Base-by-base conservation (phyloP, 805 yeast genomes). In the Wickerhamomyces bisporus region DNA sequence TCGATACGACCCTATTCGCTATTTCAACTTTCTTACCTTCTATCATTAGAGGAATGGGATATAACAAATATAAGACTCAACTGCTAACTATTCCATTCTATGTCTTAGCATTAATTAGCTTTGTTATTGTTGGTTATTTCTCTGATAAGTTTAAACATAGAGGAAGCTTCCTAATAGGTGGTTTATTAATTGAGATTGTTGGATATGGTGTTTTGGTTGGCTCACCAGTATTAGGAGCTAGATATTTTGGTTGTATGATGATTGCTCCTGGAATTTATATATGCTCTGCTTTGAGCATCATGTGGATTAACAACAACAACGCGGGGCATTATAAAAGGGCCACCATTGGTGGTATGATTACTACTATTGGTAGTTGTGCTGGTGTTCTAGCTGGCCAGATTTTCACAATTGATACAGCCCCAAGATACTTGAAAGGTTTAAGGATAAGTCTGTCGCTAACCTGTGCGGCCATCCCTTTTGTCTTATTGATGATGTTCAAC, bases 21-120 rank as follows among this genome's bases (percentile, higher is more conserved):
- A 65, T 68, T 16, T 61, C 74, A 17, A 60, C 66, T 15, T 70
- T 71, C 40, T 47, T 71, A 24, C 75, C 76, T 9, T 61, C 73
- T 4, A 65, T 71, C 41, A 62, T 71, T 41, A 62, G 52, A 33
- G 60, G 57, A 37, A 56, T 71, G 55, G 76, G 76, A 2, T 70
- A 68, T 49, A 50, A 66, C 31, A 55, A 60, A 20, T 58, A 64
- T 23, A 53, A 48, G 15, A 65, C 74, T 0, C 75, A 71, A 48
- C 58, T 69, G 11, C 42, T 71, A 56, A 62, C 73, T 0, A 68
- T 68, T 16, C 75, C 75, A 8, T 57, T 66, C 21, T 70, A 69
- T 45, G 54, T 58, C 11, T 53, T 57, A 17, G 67, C 68, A 2
- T 52, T 64, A 5, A 39, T 60, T 4, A 48, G 56, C 23, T 56